Conservation (phyloP, 202 grass and related monocot species). For the Brachypodium distachyon region DNA sequence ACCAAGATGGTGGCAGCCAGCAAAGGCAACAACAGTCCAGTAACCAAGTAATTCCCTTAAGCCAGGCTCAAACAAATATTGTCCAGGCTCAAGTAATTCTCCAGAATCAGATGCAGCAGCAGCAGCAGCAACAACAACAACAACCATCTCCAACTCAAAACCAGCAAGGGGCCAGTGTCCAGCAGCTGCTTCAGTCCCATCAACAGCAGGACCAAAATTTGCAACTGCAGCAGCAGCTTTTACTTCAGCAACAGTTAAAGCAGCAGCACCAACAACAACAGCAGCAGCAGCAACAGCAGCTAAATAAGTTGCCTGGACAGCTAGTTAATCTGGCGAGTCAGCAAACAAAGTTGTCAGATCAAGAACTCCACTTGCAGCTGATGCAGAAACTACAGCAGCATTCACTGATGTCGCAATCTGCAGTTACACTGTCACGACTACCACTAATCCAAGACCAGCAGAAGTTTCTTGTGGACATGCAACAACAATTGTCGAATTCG, state of each 20-base stretch:
- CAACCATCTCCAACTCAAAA: constrained; percentile 43
- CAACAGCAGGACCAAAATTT: constrained; percentile 61
- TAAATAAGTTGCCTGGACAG: constrained; percentile 38
- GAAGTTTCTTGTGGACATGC: constrained; percentile 63
- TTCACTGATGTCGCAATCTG: constrained; percentile 41
- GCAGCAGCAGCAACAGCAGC: constrained; percentile 33
- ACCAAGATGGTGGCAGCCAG: constrained; percentile 37
- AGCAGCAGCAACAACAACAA: constrained; percentile 35
- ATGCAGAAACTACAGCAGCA: constrained; percentile 64
- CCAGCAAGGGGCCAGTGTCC: constrained; percentile 30
- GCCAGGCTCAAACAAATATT: constrained; percentile 57
- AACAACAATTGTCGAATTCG: constrained; percentile 50
- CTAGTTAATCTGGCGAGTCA: constrained; percentile 33
- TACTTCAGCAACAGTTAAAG: constrained; percentile 40
- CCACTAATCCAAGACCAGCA: constrained; percentile 73
- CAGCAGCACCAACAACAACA: constrained; percentile 41
- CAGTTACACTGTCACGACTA: constrained; percentile 44
- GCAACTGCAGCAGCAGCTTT: constrained; percentile 55
- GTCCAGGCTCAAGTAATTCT: constrained; percentile 61
- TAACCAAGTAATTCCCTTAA: constrained; percentile 54
- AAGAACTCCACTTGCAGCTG: constrained; percentile 58
- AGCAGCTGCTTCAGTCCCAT: constrained; percentile 38
- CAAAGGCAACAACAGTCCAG: constrained; percentile 51
- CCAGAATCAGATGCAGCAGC: constrained; percentile 63
- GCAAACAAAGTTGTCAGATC: constrained; percentile 39